These are phyloP conservation scores for Cercospora berteroae DNA, from an alignment of 2,329 filamentous ascomycete genomes.

Conservation along the genomic window DNA sequence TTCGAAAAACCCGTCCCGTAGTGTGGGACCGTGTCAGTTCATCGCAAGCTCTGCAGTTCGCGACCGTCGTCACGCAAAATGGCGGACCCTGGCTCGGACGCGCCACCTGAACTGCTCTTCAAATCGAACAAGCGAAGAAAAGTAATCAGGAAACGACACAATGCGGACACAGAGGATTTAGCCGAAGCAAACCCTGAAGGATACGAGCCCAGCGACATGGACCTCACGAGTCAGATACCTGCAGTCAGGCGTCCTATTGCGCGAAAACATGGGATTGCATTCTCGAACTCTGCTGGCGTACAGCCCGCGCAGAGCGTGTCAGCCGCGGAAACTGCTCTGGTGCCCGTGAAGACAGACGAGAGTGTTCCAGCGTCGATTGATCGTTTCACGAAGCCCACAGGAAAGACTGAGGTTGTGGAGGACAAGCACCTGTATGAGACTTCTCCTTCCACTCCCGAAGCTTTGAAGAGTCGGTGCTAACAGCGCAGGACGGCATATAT, in stretches of 20 bases:
- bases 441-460: conserved; percentile 6
- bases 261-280: conserved; percentile 35
- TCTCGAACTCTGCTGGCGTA: conserved; percentile 21
- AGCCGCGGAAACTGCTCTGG: conserved; percentile 13
- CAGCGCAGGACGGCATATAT: conserved; percentile 77
- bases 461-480: conserved; percentile 53
- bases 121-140: conserved; percentile 53
- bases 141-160: conserved; percentile 48
- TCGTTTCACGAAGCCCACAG: conserved; percentile 72
- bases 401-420: conserved; percentile 59
- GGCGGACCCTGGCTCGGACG: background rate
- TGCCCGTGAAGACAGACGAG: conserved; percentile 17
- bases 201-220: background rate
- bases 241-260: conserved; percentile 18
- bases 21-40: background rate
- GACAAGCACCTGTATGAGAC: conserved; percentile 76
- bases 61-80: background rate
- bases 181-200: background rate
- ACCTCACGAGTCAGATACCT: background rate
- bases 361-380: conserved; percentile 41
- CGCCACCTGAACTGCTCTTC: conserved; percentile 40
- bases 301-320: background rate
- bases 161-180: conserved; percentile 29
- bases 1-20: background rate
- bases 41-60: background rate